These are phyloP conservation scores for Phytophthora nicotianae DNA, from an alignment of 352 stramenopile species.

Conservation along the genomic window DNA sequence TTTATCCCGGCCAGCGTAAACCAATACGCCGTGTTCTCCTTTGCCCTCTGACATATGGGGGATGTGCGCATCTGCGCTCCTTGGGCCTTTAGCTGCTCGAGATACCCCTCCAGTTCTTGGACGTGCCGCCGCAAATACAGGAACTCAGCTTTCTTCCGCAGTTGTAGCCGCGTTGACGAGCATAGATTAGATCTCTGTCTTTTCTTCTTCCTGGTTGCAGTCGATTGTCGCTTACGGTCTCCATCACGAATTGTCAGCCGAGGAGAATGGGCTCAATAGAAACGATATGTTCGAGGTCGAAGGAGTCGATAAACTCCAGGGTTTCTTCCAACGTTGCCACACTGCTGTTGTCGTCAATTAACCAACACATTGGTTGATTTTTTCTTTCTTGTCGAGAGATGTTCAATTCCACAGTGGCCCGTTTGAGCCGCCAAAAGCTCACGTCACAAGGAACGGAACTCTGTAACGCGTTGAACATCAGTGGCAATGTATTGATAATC, in stretches of 20 bases:
- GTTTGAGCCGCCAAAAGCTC: background rate
- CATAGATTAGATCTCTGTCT: background rate
- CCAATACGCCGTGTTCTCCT: background rate
- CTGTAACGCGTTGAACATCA: background rate
- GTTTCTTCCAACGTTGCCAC: background rate
- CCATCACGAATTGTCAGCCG: background rate
- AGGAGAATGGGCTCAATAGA: background rate
- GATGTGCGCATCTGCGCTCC: background rate
- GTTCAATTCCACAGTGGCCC: constrained; percentile 1
- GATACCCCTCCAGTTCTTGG: background rate
- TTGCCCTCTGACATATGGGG: background rate
- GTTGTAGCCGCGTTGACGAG: constrained; percentile 2
- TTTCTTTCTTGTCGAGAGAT: background rate
- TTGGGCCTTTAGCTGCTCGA: background rate
- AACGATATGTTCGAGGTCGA: background rate
- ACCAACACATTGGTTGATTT: background rate
- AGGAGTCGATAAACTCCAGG: constrained; percentile 1
- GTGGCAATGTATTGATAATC: too few species aligned
- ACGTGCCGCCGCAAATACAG: constrained; percentile 1
- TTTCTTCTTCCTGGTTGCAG: background rate
- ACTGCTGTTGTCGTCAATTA: background rate
- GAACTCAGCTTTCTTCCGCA: constrained; percentile 5
- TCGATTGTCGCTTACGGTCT: background rate
- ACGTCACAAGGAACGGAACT: background rate
- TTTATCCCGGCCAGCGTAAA: background rate